Conservation (phyloP, 768 basidiomycete genomes). For the Boletus tylopilopsis region DNA sequence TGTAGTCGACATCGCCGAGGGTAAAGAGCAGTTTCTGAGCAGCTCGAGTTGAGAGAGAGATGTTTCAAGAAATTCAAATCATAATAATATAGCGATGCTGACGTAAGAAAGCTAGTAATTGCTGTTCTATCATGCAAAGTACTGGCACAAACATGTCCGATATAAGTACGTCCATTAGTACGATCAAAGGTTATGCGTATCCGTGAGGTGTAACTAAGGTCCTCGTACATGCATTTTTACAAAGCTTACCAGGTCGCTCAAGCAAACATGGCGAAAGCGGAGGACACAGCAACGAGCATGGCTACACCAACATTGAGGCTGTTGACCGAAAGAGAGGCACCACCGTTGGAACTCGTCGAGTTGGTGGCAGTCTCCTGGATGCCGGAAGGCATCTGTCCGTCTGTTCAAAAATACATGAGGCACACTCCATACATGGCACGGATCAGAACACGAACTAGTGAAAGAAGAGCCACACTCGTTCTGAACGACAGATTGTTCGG, state of each 20-base stretch:
- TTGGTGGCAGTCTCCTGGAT: conserved; percentile 25
- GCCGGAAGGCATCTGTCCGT: conserved; percentile 29
- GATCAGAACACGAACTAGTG: conserved; percentile 39
- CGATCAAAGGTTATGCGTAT: background rate
- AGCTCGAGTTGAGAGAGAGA: background rate
- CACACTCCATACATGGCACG: background rate
- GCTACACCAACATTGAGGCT: conserved; percentile 24
- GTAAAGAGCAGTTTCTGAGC: background rate
- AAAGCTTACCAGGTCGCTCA: conserved; percentile 14
- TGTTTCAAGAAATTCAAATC: too few relatives aligned
- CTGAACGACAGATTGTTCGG: conserved; percentile 28
- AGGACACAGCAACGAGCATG: conserved; percentile 32
- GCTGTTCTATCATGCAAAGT: too few relatives aligned
- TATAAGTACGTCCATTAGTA: background rate
- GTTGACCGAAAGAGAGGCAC: conserved; percentile 17
- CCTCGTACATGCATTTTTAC: background rate
- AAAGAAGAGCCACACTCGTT: conserved; percentile 48
- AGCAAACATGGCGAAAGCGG: conserved; percentile 33
- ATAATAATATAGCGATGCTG: conserved; percentile 19
- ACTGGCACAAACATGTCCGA: background rate
- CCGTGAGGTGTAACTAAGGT: background rate
- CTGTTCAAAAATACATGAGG: conserved; percentile 17
- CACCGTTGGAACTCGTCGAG: conserved; percentile 16
- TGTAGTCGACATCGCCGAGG: conserved; percentile 25
- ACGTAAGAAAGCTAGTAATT: conserved; percentile 10